phyloP scores from a whole-genome alignment of 164 flowering plant species.

The Umbilicus rupestris region DNA sequence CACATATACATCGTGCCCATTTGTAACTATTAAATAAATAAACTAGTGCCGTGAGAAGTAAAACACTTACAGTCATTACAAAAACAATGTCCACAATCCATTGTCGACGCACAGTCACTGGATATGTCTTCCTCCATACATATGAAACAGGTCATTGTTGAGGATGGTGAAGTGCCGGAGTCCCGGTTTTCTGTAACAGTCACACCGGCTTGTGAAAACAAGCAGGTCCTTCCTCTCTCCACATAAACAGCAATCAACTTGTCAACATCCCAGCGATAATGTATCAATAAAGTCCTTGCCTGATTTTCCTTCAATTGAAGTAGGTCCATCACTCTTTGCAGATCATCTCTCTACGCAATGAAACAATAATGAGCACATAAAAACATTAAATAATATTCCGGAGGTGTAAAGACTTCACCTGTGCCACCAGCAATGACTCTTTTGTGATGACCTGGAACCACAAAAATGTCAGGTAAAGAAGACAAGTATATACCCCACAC shows the following conservation, averaged over 20 bases:
- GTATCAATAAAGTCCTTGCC: conserved; percentile 75
- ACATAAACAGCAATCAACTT: conserved; percentile 51
- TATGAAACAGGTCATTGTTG: conserved; percentile 38
- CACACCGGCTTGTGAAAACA: conserved; percentile 67
- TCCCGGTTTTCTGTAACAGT: conserved; percentile 24
- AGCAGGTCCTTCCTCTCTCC: conserved; percentile 48
- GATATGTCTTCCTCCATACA: conserved; percentile 58
- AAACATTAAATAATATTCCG: background rate
- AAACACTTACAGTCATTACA: conserved; percentile 63
- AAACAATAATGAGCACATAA: background rate
- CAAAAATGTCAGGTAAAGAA: background rate
- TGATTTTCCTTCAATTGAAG: conserved; percentile 60
- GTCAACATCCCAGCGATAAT: conserved; percentile 79
- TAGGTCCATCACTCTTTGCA: conserved; percentile 64
- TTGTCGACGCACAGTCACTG: conserved; percentile 32
- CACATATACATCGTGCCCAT: background rate
- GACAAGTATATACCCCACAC: background rate
- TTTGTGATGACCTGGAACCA: conserved; percentile 54
- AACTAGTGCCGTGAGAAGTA: background rate
- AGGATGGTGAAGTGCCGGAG: conserved; percentile 12
- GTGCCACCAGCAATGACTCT: conserved; percentile 68
- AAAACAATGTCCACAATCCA: conserved; percentile 88
- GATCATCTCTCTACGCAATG: conserved; percentile 46
- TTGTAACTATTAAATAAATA: background rate
- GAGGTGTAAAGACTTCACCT: conserved; percentile 28